Conservation (phyloP, 768 basidiomycete species). For the Daedaleopsis nitida region DNA sequence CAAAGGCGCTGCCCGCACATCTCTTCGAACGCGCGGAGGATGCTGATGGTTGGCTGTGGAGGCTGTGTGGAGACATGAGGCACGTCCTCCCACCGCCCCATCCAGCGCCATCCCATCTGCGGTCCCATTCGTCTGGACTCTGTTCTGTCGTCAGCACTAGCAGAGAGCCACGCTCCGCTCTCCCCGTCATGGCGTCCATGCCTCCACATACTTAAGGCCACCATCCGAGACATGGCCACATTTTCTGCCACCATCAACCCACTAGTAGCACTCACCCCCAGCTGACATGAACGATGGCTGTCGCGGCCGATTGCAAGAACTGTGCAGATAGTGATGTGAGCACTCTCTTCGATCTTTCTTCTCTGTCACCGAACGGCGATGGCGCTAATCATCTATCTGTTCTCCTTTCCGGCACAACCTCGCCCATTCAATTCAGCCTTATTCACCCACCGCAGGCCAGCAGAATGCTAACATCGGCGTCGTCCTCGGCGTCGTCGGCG, state of each 20-base stretch:
- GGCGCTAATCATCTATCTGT: constrained; percentile 15
- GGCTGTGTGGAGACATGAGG: neutral
- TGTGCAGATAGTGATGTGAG: constrained; percentile 8
- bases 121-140: no score
- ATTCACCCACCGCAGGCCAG: neutral
- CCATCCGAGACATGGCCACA: neutral
- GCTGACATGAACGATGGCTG: neutral
- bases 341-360: neutral
- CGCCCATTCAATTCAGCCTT: neutral
- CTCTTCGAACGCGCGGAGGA: no score
- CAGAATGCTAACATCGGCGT: constrained; percentile 5
- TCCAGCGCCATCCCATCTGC: no score
- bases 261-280: no score
- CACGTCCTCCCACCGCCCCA: neutral
- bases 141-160: no score
- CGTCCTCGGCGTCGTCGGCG: constrained; percentile 12
- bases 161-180: neutral
- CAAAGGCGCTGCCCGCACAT: no score
- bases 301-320: constrained; percentile 5
- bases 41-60: no score
- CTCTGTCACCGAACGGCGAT: neutral
- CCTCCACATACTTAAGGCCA: neutral
- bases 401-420: neutral
- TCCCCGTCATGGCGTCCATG: neutral
- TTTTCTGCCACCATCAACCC: no score